phyloP scores from a whole-genome alignment of 208 protist genomes.

The Wallacemonas rigidus region DNA sequence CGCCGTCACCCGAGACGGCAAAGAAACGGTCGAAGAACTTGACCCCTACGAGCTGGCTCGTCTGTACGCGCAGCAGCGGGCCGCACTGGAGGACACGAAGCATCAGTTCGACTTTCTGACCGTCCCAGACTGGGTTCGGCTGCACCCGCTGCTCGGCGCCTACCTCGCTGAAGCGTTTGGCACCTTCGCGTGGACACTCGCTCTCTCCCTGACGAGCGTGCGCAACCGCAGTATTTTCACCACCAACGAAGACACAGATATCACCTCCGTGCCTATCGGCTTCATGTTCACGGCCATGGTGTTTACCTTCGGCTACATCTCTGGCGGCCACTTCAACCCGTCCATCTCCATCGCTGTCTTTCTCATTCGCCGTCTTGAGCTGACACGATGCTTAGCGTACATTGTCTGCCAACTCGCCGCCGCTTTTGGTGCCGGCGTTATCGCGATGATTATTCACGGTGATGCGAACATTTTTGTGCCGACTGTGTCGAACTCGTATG shows the following conservation, averaged over 20 bases:
- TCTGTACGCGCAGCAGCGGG: conserved; percentile 71
- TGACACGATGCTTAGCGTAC: conserved; percentile 56
- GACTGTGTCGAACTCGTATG: conserved; percentile 48
- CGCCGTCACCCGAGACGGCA: conserved; percentile 47
- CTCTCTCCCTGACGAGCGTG: conserved; percentile 68
- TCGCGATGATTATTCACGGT: conserved; percentile 78
- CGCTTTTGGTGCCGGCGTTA: conserved; percentile 60
- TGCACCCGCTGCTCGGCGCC: conserved; percentile 79
- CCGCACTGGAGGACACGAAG: conserved; percentile 56
- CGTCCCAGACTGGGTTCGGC: conserved; percentile 81
- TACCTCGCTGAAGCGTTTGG: conserved; percentile 81
- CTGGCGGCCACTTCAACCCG: conserved; percentile 83
- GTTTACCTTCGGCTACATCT: conserved; percentile 85
- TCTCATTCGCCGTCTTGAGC: conserved; percentile 56
- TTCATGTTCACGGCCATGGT: conserved; percentile 87
- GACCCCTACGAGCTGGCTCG: conserved; percentile 61
- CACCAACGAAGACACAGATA: conserved; percentile 57
- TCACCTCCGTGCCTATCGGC: conserved; percentile 75
- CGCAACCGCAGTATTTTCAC: conserved; percentile 69
- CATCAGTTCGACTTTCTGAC: conserved; percentile 68
- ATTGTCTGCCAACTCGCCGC: conserved; percentile 71
- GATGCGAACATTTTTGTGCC: conserved; percentile 76
- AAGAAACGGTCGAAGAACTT: conserved; percentile 49
- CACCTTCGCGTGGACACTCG: conserved; percentile 81
- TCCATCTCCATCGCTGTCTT: conserved; percentile 79